Conservation (phyloP, 208 protist species). For the Acanthamoeba triangularis region DNA sequence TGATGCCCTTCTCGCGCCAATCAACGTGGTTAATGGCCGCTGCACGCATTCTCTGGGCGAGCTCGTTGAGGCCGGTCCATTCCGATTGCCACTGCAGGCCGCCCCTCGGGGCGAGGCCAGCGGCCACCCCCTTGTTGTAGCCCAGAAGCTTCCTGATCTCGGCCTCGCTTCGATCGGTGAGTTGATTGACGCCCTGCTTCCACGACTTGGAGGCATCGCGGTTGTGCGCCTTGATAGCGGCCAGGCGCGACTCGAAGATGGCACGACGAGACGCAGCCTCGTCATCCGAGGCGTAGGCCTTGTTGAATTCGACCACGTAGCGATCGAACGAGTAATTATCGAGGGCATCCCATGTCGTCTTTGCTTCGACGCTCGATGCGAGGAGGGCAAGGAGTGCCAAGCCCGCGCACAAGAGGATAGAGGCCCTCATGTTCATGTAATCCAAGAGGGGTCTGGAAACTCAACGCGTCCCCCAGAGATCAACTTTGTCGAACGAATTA, state of each 20-base stretch:
- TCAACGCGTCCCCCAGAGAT: too few relatives aligned
- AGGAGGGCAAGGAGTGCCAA: background rate
- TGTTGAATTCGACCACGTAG: constrained; percentile 71
- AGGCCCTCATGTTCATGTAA: background rate
- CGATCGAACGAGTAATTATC: constrained; percentile 63
- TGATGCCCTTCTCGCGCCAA: constrained; percentile 81
- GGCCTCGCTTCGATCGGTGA: constrained; percentile 67
- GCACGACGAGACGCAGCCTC: constrained; percentile 28
- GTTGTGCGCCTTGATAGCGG: constrained; percentile 78
- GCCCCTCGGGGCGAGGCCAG: background rate
- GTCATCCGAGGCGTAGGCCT: constrained; percentile 25
- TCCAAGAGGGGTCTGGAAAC: too few relatives aligned
- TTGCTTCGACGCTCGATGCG: background rate
- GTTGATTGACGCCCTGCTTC: constrained; percentile 80
- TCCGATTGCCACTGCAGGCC: background rate
- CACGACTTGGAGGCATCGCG: constrained; percentile 75
- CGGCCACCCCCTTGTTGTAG: constrained; percentile 42
- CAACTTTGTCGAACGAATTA: too few relatives aligned
- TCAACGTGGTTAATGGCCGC: constrained; percentile 64
- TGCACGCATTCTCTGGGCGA: background rate
- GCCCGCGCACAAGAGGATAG: background rate
- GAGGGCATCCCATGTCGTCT: background rate
- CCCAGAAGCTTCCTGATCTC: constrained; percentile 57
- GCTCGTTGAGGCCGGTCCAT: background rate
- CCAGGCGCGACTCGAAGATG: constrained; percentile 70